Percentiles rank a stretch among this genome's conserved stretches.
Conservation (phyloP, 2,329 filamentous ascomycete genomes). For the Bimuria novae-zelandiae region DNA sequence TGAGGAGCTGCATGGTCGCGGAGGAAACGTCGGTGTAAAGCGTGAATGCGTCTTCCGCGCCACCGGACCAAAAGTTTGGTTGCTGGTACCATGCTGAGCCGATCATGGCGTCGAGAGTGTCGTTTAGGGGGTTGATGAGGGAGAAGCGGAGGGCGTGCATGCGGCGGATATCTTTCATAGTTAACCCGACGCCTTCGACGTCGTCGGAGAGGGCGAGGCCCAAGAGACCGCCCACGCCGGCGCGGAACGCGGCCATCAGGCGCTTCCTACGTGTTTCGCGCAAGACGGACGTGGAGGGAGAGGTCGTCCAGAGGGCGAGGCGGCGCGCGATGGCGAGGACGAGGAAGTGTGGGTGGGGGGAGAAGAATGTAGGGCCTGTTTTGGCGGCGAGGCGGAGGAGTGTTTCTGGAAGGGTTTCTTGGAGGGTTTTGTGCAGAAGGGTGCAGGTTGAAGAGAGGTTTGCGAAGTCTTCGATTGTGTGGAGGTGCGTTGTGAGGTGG, state of each 20-base stretch:
- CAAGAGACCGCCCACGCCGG: background rate
- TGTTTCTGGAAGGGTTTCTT: conserved; percentile 1
- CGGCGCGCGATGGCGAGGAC: background rate
- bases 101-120: conserved; percentile 5
- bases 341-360: conserved; percentile 1
- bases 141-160: background rate
- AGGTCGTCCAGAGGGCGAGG: background rate
- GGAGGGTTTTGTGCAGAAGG: background rate
- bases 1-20: background rate
- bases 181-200: conserved; percentile 1
- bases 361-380: conserved; percentile 5
- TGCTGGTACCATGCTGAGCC: background rate
- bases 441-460: background rate
- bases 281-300: background rate
- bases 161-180: background rate
- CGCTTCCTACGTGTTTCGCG: background rate
- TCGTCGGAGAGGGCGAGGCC: background rate
- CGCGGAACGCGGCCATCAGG: background rate
- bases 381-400: background rate
- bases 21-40: background rate
- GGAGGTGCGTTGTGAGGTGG: background rate
- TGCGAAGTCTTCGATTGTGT: conserved; percentile 1
- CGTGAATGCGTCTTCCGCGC: background rate
- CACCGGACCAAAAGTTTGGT: background rate
- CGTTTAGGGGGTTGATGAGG: background rate